These are phyloP conservation scores for Skeletonema potamos DNA, from an alignment of 108 stramenopile genomes.

Conservation along the genomic window DNA sequence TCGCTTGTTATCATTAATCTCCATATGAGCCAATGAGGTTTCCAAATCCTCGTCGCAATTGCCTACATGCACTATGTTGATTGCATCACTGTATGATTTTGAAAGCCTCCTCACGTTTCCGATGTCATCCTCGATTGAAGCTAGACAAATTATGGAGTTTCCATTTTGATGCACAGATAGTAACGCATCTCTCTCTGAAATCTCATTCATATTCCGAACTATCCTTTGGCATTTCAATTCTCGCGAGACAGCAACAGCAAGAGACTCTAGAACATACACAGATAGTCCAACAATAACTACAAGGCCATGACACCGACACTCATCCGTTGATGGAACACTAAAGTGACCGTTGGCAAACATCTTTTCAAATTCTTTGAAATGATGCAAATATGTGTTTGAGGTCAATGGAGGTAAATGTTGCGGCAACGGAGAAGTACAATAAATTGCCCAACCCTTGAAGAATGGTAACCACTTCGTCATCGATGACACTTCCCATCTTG, in stretches of 20 bases:
- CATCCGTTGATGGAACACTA: neutral
- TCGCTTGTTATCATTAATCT: neutral
- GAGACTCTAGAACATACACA: conserved; percentile 20
- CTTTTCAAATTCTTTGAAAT: conserved; percentile 52
- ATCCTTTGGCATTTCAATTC: conserved; percentile 24
- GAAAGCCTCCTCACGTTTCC: conserved; percentile 4
- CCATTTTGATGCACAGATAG: neutral
- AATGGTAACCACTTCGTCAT: conserved; percentile 67
- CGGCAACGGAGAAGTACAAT: conserved; percentile 30
- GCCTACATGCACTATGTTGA: conserved; percentile 39
- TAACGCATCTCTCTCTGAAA: conserved; percentile 19
- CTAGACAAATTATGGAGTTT: conserved; percentile 22
- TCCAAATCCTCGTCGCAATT: conserved; percentile 35
- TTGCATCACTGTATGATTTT: conserved; percentile 26
- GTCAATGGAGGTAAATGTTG: conserved; percentile 51
- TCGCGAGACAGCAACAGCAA: conserved; percentile 43
- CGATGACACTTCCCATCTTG: conserved; percentile 71
- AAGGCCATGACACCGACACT: conserved; percentile 33
- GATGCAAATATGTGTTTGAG: conserved; percentile 46
- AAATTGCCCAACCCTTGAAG: conserved; percentile 63
- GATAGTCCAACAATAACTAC: conserved; percentile 50
- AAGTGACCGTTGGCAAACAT: conserved; percentile 47
- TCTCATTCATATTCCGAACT: neutral
- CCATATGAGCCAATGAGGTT: neutral
- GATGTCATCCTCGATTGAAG: conserved; percentile 20